These are phyloP conservation scores for Barbarea vulgaris DNA, from an alignment of 345 rosid genomes.

Conservation along the genomic window DNA sequence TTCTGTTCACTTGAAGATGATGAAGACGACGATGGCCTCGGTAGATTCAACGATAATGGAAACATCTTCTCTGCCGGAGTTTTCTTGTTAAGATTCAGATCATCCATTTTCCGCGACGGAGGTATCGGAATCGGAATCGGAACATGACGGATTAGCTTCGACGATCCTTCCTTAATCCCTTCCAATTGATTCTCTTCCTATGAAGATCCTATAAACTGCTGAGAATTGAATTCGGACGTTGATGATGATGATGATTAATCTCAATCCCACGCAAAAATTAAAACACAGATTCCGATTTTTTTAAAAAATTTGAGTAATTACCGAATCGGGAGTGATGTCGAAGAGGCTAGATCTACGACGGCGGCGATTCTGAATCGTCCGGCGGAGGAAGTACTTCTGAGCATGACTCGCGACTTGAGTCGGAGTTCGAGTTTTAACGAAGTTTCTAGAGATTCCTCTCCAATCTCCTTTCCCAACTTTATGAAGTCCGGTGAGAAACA, in stretches of 20 bases:
- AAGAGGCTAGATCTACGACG: slow-evolving; percentile 81
- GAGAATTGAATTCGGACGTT: not conserved
- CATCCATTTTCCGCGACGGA: slow-evolving; percentile 74
- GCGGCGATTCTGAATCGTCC: slow-evolving; percentile 59
- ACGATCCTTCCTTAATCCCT: slow-evolving; percentile 14
- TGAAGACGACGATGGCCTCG: slow-evolving; percentile 43
- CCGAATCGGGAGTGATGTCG: slow-evolving; percentile 68
- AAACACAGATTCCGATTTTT: not conserved
- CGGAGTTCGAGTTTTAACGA: slow-evolving; percentile 77
- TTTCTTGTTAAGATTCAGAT: slow-evolving; percentile 52
- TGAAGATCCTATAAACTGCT: slow-evolving; percentile 1
- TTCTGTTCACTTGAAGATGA: slow-evolving; percentile 51
- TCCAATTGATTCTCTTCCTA: slow-evolving; percentile 21
- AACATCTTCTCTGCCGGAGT: slow-evolving; percentile 11
- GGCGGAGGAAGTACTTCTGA: slow-evolving; percentile 78
- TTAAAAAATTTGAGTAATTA: slow-evolving; percentile 1
- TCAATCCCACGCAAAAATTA: not conserved
- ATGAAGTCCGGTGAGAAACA: slow-evolving; percentile 65
- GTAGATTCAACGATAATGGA: slow-evolving; percentile 60
- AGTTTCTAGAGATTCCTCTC: slow-evolving; percentile 83
- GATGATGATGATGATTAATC: too few species aligned
- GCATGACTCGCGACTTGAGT: slow-evolving; percentile 90
- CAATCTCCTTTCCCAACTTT: slow-evolving; percentile 82
- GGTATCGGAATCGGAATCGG: slow-evolving; percentile 56
- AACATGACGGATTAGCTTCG: slow-evolving; percentile 38